These are phyloP conservation scores for Melampsora abietis-canadensis DNA, from an alignment of 1,284 basidiomycete genomes.

Conservation along the genomic window DNA sequence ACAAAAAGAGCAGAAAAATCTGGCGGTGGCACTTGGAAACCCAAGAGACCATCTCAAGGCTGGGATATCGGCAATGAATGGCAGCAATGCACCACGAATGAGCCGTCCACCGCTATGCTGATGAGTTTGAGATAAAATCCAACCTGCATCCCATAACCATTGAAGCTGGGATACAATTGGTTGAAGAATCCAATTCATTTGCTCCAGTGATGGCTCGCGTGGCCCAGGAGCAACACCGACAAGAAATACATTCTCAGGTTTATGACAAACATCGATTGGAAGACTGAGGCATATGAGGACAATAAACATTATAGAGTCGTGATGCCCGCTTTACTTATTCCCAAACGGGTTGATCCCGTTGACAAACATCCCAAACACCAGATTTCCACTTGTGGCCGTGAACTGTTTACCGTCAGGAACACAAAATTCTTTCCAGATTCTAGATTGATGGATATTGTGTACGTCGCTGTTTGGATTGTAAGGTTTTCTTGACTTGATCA, in stretches of 20 bases:
- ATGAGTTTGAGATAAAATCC: constrained; percentile 35
- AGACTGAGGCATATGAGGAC: constrained; percentile 12
- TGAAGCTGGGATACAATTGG: constrained; percentile 52
- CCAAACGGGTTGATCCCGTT: constrained; percentile 31
- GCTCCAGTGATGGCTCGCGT: constrained; percentile 41
- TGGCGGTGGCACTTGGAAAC: constrained; percentile 15
- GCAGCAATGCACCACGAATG: constrained; percentile 9
- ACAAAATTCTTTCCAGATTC: constrained; percentile 9
- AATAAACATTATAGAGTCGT: constrained; percentile 17
- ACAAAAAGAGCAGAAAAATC: constrained; percentile 42
- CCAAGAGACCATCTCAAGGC: constrained; percentile 42
- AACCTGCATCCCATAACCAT: constrained; percentile 51
- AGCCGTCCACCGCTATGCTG: constrained; percentile 5
- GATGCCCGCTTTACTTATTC: constrained; percentile 13
- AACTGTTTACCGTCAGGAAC: constrained; percentile 5
- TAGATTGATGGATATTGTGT: constrained; percentile 11
- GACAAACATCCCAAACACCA: constrained; percentile 26
- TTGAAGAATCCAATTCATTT: constrained; percentile 52
- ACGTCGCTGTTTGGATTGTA: neutral
- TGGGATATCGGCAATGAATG: constrained; percentile 32
- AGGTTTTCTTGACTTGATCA: neutral
- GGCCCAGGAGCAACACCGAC: constrained; percentile 54
- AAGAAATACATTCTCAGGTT: constrained; percentile 54
- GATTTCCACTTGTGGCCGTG: constrained; percentile 5
- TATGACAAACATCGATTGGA: constrained; percentile 52